phyloP scores from a whole-genome alignment of 2,329 filamentous ascomycete species.

The Gremmenia infestans region DNA sequence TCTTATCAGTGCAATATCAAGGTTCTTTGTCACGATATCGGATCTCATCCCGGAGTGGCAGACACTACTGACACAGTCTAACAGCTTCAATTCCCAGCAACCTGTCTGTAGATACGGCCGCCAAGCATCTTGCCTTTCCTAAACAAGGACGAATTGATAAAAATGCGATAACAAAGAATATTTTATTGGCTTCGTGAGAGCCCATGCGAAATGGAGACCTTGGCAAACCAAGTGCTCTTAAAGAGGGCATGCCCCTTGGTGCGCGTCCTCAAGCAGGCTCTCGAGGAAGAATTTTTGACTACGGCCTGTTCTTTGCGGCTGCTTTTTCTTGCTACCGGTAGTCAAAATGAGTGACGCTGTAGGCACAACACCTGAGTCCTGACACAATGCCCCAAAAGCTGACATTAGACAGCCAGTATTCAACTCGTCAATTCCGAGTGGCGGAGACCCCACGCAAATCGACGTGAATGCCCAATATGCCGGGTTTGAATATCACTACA shows the following conservation, averaged over 20 bases:
- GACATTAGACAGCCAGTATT: constrained; percentile 19
- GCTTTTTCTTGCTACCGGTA: neutral
- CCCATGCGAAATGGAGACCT: neutral
- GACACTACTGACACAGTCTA: neutral
- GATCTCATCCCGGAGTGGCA: neutral
- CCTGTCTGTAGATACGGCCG: neutral
- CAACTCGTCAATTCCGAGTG: constrained; percentile 38
- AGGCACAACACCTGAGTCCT: neutral
- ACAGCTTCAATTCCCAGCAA: neutral
- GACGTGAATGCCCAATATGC: constrained; percentile 50
- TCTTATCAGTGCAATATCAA: too few species aligned
- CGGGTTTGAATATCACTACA: constrained; percentile 56
- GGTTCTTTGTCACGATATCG: neutral
- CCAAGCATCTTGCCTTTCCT: constrained; percentile 1
- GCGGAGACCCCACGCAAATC: constrained; percentile 47
- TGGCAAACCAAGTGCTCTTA: neutral
- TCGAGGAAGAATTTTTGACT: neutral
- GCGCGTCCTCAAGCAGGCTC: neutral
- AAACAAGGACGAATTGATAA: neutral
- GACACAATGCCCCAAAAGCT: neutral
- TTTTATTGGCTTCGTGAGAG: neutral
- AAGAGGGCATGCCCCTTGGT: neutral
- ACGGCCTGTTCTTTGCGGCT: neutral
- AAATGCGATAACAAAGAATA: neutral
- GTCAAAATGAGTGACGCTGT: constrained; percentile 17